Base-by-base conservation (phyloP, 345 rosid species). In the Acer saccharum region DNA sequence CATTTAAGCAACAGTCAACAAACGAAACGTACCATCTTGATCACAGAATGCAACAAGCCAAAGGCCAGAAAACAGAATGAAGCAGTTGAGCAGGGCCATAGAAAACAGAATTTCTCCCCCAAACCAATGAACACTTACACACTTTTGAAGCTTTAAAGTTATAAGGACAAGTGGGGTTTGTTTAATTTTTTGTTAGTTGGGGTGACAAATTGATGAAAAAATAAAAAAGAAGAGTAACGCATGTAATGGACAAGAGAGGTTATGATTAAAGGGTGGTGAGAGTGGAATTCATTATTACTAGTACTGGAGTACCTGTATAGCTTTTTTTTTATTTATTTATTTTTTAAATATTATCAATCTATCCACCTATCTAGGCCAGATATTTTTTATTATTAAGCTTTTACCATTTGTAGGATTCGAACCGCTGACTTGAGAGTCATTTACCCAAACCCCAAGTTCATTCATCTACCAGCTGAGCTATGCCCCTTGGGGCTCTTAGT, bases 1-100 rank as follows among this genome's bases (percentile, higher is more conserved):
- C 25, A 14, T 55, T 60, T 25, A 16, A 32, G 64, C 25, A 6
- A 60, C 35, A 23, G 29, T 29, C 3, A 14, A 6, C 4, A 60
- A 14, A n/a, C 44, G 21, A n/a, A 50, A 70, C 84, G 23, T 85
- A 92, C 98, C 97, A 73, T 90, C 87, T 77, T 86, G 94, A 68
- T 88, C 86, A 74, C 90, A 86, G 86, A 89, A 80, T 70, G 79
- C 80, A 78, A 74, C 69, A 20, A 75, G 77, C 81, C 68, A 87
- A 11, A 83, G 80, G 72, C 78, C 64, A 80, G 64, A 81, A 73
- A 89, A 72, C 74, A 91, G 67, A 77, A 83, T 43, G 62, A 85
- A 87, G 80, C 76, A 44, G 65, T 81, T 77, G 21, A 58, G 23
- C 62, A 71, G 78, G 72, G 71, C 91, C 95, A 89, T 91, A 29